Base-by-base conservation (phyloP, 2,329 filamentous ascomycete genomes). In the Curvularia sp. region DNA sequence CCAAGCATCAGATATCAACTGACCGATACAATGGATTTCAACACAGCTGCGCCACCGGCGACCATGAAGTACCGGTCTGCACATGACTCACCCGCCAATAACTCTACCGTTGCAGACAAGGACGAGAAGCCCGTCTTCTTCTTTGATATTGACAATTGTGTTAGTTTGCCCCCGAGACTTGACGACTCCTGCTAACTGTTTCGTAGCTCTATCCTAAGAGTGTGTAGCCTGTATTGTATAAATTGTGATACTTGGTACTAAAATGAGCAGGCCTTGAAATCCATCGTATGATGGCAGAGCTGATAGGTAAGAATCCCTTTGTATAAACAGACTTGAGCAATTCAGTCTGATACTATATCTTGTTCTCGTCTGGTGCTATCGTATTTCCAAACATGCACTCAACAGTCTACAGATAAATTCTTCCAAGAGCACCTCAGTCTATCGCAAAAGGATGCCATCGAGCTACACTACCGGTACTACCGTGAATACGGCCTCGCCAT, bases 121-220 rank as follows among this genome's bases (percentile, higher is more conserved):
- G 57, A 60, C 38, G 73, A 74, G 55, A 78, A 85, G 62, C 82
- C 84, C 1, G 82, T 91, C 20, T 85, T 88, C 76, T 88, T 86
- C 77, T 98, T 97, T 74, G 95, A 99, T 75, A 98, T 99, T 73
- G 95, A 99, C 83, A 99, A 99, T 75, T 99, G 96, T 79, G 86
- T 88, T 82, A 63, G 85, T 81, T 22, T 24, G 47, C 9, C 24
- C 31, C n/a, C 30, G 8, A 12, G 1, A 22, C 6, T 41, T n/a
- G n/a, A 50, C 41, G 15, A 5, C 13, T 22, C 38, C 22, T 46
- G 31, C 65, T 70, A 24, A 71, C 48, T 9, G 1, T 13, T 8
- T 0, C 1, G 5, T 53, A 88, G 85, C 86, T 98, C 55, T 98
- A 97, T 73, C 88, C 93, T 0, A 93, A 89, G 79, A 93, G 91